Percentiles rank a stretch among this genome's conserved stretches.
Conservation (phyloP, 148 eudicot species). For the Diospyros lotus region DNA sequence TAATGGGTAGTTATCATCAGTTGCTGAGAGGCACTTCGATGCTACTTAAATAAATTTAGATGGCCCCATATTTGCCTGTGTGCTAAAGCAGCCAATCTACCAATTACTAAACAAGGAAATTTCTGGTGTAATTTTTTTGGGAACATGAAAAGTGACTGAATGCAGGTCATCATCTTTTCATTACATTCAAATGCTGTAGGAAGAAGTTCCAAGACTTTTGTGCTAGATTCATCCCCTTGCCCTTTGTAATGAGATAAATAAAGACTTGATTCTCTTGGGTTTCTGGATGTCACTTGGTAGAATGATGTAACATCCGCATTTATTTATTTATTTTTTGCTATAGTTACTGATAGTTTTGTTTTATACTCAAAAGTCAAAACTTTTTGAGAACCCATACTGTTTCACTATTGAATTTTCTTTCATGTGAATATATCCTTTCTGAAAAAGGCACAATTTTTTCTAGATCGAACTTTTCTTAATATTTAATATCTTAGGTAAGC, state of each 20-base stretch:
- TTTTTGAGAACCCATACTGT: background rate
- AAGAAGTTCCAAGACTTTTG: background rate
- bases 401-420: background rate
- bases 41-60: background rate
- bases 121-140: background rate
- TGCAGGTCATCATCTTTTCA: background rate
- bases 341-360: background rate
- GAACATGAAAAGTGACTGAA: background rate
- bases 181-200: background rate
- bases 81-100: background rate
- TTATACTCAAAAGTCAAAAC: background rate
- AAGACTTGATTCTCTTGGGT: background rate
- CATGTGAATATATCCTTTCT: background rate
- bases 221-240: background rate
- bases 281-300: background rate
- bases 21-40: background rate
- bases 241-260: background rate
- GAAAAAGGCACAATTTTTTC: no score
- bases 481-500: no score
- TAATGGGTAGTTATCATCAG: background rate
- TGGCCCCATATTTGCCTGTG: background rate
- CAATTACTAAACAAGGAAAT: background rate
- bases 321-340: background rate
- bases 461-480: no score
- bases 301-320: background rate